These are phyloP conservation scores for Clarireedia paspali DNA, from an alignment of 2,329 filamentous ascomycete genomes.

Conservation along the genomic window DNA sequence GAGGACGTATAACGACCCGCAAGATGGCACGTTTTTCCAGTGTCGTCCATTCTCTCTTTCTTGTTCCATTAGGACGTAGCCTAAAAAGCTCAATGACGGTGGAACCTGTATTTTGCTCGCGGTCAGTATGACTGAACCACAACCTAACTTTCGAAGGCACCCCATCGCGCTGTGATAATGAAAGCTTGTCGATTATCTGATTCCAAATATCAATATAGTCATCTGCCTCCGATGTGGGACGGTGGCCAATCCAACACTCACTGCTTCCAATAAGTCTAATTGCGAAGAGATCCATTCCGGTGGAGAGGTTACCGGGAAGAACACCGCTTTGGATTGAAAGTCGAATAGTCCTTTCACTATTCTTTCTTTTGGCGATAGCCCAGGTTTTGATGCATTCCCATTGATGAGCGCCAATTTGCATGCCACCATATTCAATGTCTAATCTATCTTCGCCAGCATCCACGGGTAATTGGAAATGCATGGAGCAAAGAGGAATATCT, in stretches of 20 bases:
- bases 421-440: slow-evolving; percentile 15
- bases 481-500: slow-evolving; percentile 8
- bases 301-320: not conserved
- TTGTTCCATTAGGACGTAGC: not conserved
- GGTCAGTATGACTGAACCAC: slow-evolving; percentile 5
- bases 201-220: not conserved
- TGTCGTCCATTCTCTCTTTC: not conserved
- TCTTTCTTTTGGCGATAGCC: not conserved
- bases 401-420: not conserved
- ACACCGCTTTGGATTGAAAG: not conserved
- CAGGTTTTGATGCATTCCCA: not conserved
- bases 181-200: not conserved
- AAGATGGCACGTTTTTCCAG: not conserved
- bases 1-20: not conserved
- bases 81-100: not conserved
- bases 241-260: not conserved
- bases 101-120: not conserved
- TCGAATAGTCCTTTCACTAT: not conserved
- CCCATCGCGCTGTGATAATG: not conserved
- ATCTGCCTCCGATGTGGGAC: not conserved
- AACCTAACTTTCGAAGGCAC: not conserved
- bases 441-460: not conserved
- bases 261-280: not conserved
- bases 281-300: not conserved
- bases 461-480: not conserved